Evolutionary conservation across 306 rosid species (phyloP).

Genomic region (Hippophae rhamnoides): DNA sequence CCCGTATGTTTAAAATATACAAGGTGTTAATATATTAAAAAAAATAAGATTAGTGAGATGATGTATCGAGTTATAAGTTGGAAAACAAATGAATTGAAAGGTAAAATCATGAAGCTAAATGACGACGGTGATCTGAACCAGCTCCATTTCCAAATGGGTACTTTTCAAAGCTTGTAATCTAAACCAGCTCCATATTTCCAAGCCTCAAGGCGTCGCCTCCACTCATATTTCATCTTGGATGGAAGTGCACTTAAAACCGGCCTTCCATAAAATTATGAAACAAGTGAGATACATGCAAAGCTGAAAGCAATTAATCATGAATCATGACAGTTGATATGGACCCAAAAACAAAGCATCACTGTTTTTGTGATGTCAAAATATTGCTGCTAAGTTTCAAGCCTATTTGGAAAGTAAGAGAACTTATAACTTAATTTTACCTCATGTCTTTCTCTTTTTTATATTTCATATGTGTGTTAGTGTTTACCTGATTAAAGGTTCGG

Average conservation of each 20-base stretch:
- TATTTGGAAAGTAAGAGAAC: neutral
- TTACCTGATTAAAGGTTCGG: slow-evolving; percentile 75
- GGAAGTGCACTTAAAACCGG: slow-evolving; percentile 43
- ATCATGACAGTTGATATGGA: neutral
- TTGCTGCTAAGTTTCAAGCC: neutral
- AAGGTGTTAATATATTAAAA: too few relatives aligned
- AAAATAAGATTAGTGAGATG: too few relatives aligned
- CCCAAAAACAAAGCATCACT: neutral
- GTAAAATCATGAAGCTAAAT: too few relatives aligned
- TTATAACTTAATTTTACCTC: neutral
- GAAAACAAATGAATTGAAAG: too few relatives aligned
- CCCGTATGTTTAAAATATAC: too few relatives aligned
- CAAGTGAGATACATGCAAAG: slow-evolving; percentile 4
- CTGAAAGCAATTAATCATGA: too few relatives aligned
- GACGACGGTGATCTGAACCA: too few relatives aligned
- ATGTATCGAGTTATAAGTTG: too few relatives aligned
- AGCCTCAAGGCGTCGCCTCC: slow-evolving; percentile 75
- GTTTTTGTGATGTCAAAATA: neutral
- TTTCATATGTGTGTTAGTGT: neutral
- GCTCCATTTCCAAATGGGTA: neutral
- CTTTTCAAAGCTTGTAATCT: slow-evolving; percentile 57
- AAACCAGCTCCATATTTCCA: slow-evolving; percentile 98
- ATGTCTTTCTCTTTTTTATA: too few relatives aligned
- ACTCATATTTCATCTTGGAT: slow-evolving; percentile 47
- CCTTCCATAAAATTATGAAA: slow-evolving; percentile 33